These are phyloP conservation scores for Triticum turgidum DNA, from an alignment of 176 grass and related monocot species.

Conservation along the genomic window DNA sequence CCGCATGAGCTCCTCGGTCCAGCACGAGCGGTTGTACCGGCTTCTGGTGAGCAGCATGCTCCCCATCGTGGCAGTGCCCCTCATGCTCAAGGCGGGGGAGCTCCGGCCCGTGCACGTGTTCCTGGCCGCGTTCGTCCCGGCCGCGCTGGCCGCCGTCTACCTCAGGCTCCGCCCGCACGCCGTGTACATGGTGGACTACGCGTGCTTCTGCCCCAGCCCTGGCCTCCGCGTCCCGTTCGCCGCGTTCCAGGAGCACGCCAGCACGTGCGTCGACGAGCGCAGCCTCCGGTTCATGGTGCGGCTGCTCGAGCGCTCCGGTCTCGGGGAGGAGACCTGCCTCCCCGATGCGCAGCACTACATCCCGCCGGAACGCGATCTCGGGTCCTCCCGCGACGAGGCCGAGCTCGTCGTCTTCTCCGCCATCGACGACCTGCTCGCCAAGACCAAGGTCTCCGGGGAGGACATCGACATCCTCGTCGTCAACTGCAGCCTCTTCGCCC, in stretches of 20 bases:
- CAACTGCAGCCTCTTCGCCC: conserved; percentile 63
- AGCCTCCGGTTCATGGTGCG: conserved; percentile 71
- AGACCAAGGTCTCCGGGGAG: conserved; percentile 29
- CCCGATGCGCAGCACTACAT: conserved; percentile 78
- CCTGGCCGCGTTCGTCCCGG: conserved; percentile 27
- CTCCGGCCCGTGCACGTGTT: conserved; percentile 40
- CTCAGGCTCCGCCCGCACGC: conserved; percentile 50
- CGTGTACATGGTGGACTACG: conserved; percentile 74
- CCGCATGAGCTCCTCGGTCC: background rate
- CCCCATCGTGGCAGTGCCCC: conserved; percentile 21
- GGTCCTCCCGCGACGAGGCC: conserved; percentile 54
- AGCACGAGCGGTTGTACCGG: conserved; percentile 37
- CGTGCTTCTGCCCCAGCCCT: conserved; percentile 52
- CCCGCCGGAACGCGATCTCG: conserved; percentile 48
- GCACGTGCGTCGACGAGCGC: conserved; percentile 51
- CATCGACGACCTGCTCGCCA: conserved; percentile 66
- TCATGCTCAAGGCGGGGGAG: conserved; percentile 5
- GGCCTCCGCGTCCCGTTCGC: conserved; percentile 65
- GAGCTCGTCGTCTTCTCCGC: conserved; percentile 72
- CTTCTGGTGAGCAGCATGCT: conserved; percentile 39
- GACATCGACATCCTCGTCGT: conserved; percentile 54
- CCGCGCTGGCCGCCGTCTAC: conserved; percentile 20
- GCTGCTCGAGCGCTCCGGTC: conserved; percentile 60
- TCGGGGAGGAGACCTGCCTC: conserved; percentile 71
- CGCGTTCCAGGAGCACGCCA: conserved; percentile 64